phyloP scores from a whole-genome alignment of 1,284 basidiomycete species.

The Pseudozyma hubeiensis region DNA sequence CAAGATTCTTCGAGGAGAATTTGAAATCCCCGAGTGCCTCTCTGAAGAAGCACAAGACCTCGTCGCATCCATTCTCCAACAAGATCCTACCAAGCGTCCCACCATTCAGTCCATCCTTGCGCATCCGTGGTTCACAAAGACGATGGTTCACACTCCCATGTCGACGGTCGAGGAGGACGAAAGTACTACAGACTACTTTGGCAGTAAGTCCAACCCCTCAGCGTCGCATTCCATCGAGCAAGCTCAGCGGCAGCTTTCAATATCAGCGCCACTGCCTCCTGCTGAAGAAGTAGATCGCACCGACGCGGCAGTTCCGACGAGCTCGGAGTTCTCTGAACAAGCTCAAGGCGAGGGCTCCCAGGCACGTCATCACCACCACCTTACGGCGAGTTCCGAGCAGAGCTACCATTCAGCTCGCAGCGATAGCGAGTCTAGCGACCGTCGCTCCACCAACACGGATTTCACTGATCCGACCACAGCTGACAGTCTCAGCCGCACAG shows the following conservation, averaged over 20 bases:
- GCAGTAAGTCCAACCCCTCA: constrained; percentile 4
- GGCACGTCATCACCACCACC: constrained; percentile 33
- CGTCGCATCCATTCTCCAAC: constrained; percentile 81
- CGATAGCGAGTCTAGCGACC: constrained; percentile 59
- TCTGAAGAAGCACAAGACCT: constrained; percentile 87
- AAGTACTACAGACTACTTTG: constrained; percentile 20
- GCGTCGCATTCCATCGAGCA: not conserved
- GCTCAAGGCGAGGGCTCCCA: not conserved
- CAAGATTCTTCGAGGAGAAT: constrained; percentile 87
- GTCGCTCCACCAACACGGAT: constrained; percentile 51
- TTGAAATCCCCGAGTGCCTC: constrained; percentile 82
- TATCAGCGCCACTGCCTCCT: not conserved
- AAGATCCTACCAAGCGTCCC: constrained; percentile 80
- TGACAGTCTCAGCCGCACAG: constrained; percentile 38
- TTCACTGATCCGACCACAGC: constrained; percentile 51
- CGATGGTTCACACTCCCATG: constrained; percentile 51
- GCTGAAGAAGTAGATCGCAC: too few species aligned
- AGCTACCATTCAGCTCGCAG: constrained; percentile 58
- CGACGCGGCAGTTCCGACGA: too few species aligned
- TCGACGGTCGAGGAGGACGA: constrained; percentile 55
- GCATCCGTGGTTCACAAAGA: constrained; percentile 84
- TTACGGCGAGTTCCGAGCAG: constrained; percentile 48
- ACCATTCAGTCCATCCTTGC: constrained; percentile 86
- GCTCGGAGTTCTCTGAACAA: too few species aligned
- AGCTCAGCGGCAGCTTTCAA: not conserved